These are phyloP conservation scores for Pyrenula massariospora DNA, from an alignment of 495 filamentous ascomycete species.

Conservation along the genomic window DNA sequence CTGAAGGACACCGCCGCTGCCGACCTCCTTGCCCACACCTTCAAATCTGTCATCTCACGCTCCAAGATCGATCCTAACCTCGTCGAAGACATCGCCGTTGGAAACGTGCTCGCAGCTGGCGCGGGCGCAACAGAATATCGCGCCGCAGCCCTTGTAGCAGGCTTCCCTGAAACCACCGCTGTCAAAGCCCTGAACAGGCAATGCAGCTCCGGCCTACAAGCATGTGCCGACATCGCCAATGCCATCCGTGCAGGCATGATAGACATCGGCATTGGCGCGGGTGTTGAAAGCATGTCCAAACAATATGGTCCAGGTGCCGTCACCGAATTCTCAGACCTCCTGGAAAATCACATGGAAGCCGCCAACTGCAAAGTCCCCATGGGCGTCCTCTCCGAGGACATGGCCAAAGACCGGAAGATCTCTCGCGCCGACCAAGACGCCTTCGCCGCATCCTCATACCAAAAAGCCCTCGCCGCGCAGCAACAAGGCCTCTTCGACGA, in stretches of 20 bases:
- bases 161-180: constrained; percentile 73
- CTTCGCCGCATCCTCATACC: constrained; percentile 82
- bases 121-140: constrained; percentile 96
- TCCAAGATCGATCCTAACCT: constrained; percentile 73
- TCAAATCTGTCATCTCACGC: constrained; percentile 68
- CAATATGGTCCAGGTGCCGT: constrained; percentile 90
- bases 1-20: constrained; percentile 89
- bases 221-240: constrained; percentile 86
- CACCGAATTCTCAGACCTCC: constrained; percentile 85
- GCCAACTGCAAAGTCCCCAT: constrained; percentile 97
- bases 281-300: constrained; percentile 93
- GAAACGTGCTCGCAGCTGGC: constrained; percentile 81
- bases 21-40: constrained; percentile 76
- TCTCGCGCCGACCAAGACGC: constrained; percentile 65
- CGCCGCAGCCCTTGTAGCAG: constrained; percentile 81
- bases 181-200: constrained; percentile 84
- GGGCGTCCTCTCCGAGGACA: constrained; percentile 87
- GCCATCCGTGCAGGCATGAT: constrained; percentile 84
- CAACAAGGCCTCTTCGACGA: constrained; percentile 81
- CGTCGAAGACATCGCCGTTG: constrained; percentile 89
- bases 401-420: constrained; percentile 77
- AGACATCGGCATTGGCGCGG: constrained; percentile 85
- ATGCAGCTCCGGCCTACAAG: constrained; percentile 82
- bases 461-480: constrained; percentile 81
- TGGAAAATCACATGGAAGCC: constrained; percentile 71